Conservation (phyloP, 2,329 filamentous ascomycete species). For the Botrytis galanthina region DNA sequence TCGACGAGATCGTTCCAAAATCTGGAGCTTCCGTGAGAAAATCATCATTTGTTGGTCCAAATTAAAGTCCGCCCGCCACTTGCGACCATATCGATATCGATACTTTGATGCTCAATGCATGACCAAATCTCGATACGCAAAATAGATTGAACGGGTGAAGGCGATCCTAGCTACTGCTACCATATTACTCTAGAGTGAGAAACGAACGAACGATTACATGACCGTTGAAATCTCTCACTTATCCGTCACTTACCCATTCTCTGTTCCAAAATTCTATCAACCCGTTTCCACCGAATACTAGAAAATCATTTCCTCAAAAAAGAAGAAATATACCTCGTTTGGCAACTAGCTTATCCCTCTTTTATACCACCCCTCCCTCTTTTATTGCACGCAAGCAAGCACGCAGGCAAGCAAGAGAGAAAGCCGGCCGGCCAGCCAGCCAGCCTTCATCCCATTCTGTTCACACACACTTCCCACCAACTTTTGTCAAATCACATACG, state of each 20-base stretch:
- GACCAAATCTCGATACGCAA: not conserved
- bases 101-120: not conserved
- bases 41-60: not conserved
- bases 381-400: not conserved
- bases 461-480: not conserved
- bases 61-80: not conserved
- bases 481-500: not conserved
- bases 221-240: not conserved
- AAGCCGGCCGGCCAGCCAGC: not conserved
- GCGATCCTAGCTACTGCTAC: not conserved
- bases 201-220: not conserved
- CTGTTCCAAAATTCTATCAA: not conserved
- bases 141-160: not conserved
- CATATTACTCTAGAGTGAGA: not conserved
- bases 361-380: not conserved
- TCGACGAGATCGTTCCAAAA: no score
- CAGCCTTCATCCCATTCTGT: not conserved
- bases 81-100: not conserved
- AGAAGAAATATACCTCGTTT: conserved; percentile 6
- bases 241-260: not conserved
- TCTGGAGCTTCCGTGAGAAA: not conserved
- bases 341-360: not conserved
- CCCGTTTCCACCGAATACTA: not conserved
- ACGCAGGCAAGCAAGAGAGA: no score
- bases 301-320: not conserved